Evolutionary conservation across 2,329 filamentous ascomycete genomes (phyloP), one percentile per base, ranked within the genome.

Genomic region (Balansia obtecta): DNA sequence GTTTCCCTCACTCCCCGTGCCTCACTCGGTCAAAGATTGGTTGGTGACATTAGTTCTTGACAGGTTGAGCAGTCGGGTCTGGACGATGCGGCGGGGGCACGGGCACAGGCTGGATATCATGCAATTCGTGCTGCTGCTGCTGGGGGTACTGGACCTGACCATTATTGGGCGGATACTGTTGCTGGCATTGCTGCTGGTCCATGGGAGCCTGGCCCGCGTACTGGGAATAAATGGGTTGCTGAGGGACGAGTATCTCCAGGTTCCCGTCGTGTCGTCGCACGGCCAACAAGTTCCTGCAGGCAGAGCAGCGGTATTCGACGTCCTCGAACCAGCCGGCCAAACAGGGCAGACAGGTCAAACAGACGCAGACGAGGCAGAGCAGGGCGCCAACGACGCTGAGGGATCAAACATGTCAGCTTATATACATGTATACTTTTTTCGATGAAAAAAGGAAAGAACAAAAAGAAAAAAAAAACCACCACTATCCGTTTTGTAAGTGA

Each of bases 281-380:
- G 20, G 64, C 64, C 4, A 67, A 58, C 51, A 57, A 56, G 46
- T 60, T 60, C 40, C 57, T 54, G 58, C 64, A 67, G 20, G 50
- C 37, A 9, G 55, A 54, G 58, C 64, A 67, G 43, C 50, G 58
- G 54, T 60, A 63, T 51, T 61, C 48, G 7, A 53, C 58, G 32
- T 63, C 55, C 53, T 66, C 63, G 48, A 61, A 66, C 64, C 63
- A 65, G 34, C 57, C 54, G 3, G 60, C 61, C 13, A 62, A 48
- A 51, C 63, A 65, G 7, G 63, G 63, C 13, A 67, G 48, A 49
- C 61, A 64, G 10, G 63, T 53, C 6, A 64, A 55, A 47, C 60
- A 65, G 50, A 65, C 51, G 54, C 63, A 65, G 46, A 65, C 39
- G 16, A 65, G 51, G 47, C 62, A 65, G 55, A 63, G 60, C 18